A percentile compares a stretch with the other conserved stretches of the same genome.
Conservation (phyloP, 2,329 filamentous ascomycete species). For the Parafenestella ontariensis region DNA sequence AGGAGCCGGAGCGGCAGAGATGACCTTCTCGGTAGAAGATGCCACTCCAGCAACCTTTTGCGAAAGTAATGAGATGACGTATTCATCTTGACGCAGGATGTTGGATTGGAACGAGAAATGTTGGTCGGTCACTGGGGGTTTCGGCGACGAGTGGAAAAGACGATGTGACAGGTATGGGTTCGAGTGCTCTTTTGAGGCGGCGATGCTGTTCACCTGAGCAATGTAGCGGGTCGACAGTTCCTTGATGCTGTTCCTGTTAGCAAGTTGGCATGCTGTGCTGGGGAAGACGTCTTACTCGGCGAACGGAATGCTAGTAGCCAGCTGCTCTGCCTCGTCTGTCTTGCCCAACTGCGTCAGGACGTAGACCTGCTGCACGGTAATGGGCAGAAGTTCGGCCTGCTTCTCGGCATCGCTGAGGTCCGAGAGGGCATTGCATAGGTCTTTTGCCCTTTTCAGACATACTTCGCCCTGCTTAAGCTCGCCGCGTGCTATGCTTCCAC, state of each 20-base stretch:
- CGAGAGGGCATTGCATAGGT: constrained; percentile 75
- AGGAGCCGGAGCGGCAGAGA: constrained; percentile 54
- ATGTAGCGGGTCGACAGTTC: constrained; percentile 72
- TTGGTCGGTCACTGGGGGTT: constrained; percentile 64
- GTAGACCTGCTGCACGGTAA: constrained; percentile 78
- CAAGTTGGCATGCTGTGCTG: neutral
- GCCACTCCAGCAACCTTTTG: constrained; percentile 73
- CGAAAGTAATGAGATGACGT: constrained; percentile 69
- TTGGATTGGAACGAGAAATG: constrained; percentile 75
- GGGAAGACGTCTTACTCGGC: constrained; percentile 60
- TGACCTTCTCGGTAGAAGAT: constrained; percentile 59
- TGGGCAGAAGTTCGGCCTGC: constrained; percentile 74
- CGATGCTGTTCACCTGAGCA: constrained; percentile 69
- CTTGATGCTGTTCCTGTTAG: constrained; percentile 60
- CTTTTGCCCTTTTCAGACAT: constrained; percentile 72
- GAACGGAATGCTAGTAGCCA: constrained; percentile 68
- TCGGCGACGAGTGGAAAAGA: constrained; percentile 62
- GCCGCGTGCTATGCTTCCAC: constrained; percentile 72
- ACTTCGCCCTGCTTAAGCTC: constrained; percentile 70
- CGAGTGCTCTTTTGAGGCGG: constrained; percentile 53
- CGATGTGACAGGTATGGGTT: constrained; percentile 76
- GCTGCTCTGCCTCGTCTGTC: constrained; percentile 66
- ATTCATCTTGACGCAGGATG: constrained; percentile 67
- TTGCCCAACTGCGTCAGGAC: constrained; percentile 73
- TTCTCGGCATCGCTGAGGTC: constrained; percentile 78